These are phyloP conservation scores for Fibroporia radiculosa DNA, from an alignment of 768 basidiomycete species.

Conservation along the genomic window DNA sequence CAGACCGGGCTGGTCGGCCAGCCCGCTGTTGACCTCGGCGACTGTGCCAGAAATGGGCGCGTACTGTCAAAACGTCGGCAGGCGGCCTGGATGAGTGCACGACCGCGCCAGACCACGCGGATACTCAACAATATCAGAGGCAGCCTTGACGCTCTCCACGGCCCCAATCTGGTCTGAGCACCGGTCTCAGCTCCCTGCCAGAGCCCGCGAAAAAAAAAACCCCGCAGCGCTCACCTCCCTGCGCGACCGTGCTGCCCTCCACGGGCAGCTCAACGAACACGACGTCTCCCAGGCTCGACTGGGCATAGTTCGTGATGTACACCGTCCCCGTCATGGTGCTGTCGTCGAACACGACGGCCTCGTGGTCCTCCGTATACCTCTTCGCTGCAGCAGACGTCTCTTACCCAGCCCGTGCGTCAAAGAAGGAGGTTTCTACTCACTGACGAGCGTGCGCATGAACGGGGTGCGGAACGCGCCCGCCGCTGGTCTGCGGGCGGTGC, in stretches of 20 bases:
- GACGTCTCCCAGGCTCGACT: conserved; percentile 87
- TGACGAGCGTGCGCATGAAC: conserved; percentile 46
- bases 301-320: conserved; percentile 88
- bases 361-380: conserved; percentile 83
- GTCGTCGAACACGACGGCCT: conserved; percentile 76
- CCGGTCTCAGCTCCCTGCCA: background rate
- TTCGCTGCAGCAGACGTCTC: conserved; percentile 40
- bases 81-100: background rate
- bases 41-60: conserved; percentile 88
- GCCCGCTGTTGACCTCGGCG: conserved; percentile 65
- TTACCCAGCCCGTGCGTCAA: conserved; percentile 3
- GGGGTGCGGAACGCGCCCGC: conserved; percentile 18
- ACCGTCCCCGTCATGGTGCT: conserved; percentile 70
- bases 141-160: conserved; percentile 95
- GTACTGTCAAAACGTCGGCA: conserved; percentile 44
- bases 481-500: conserved; percentile 19
- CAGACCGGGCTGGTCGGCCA: conserved; percentile 64
- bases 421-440: conserved; percentile 34
- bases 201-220: conserved; percentile 1
- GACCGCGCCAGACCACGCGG: background rate
- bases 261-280: conserved; percentile 91
- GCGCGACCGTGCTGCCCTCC: conserved; percentile 48
- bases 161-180: conserved; percentile 74
- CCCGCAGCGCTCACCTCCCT: conserved; percentile 79
- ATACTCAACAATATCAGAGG: conserved; percentile 79